Evolutionary conservation across 148 eudicot species (phyloP).

Genomic region (Fallopia convolvulus): DNA sequence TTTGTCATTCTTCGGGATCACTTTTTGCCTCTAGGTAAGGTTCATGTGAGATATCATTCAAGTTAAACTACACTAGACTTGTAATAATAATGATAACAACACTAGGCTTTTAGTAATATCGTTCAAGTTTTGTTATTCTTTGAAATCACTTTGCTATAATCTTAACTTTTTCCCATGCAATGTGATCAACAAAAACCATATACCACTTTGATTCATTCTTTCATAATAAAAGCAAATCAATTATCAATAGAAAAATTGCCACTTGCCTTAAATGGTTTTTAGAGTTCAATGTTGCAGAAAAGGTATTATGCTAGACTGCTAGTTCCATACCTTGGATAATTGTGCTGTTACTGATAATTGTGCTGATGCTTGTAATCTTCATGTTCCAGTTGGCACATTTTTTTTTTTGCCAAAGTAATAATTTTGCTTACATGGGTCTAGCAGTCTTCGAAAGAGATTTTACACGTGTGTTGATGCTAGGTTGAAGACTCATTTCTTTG

Average conservation of each 20-base stretch:
- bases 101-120: background rate
- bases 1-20: background rate
- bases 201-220: no score
- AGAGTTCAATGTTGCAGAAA: background rate
- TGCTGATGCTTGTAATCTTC: background rate
- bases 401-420: background rate
- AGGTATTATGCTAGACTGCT: background rate
- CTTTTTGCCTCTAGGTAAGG: slow-evolving; percentile 7
- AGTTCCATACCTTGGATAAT: background rate
- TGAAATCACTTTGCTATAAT: background rate
- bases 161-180: background rate
- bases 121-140: background rate
- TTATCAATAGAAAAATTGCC: no score
- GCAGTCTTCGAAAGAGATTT: background rate
- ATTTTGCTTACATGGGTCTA: background rate
- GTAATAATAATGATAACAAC: background rate
- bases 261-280: background rate
- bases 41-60: background rate
- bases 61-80: background rate
- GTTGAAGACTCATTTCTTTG: slow-evolving; percentile 50
- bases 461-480: slow-evolving; percentile 24
- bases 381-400: background rate
- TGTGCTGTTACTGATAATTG: background rate
- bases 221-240: no score
- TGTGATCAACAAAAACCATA: background rate